These are phyloP conservation scores for Tillandsia leiboldiana DNA, from an alignment of 176 grass and related monocot genomes.

Conservation along the genomic window DNA sequence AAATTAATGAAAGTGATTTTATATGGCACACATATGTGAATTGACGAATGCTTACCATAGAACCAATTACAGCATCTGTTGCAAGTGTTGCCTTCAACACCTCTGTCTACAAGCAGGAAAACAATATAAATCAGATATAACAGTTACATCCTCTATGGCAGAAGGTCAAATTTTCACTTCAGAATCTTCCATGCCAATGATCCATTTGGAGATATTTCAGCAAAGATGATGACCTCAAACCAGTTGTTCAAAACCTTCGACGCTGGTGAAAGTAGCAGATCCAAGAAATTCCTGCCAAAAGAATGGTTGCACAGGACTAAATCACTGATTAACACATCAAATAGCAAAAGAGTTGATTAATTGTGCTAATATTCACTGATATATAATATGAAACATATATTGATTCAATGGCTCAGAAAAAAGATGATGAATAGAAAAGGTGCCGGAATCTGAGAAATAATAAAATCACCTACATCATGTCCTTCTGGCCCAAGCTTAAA, in stretches of 20 bases:
- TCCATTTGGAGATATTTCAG: neutral
- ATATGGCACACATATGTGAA: too few relatives aligned
- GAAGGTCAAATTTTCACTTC: too few relatives aligned
- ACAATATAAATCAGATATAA: neutral
- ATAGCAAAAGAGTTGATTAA: neutral
- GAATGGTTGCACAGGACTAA: neutral
- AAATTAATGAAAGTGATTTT: too few relatives aligned
- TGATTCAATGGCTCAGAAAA: neutral
- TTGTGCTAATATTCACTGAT: neutral
- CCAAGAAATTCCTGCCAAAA: constrained; percentile 65
- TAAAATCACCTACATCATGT: constrained; percentile 72
- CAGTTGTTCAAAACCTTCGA: constrained; percentile 90
- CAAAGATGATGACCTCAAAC: constrained; percentile 61
- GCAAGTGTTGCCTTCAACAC: constrained; percentile 84
- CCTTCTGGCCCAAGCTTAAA: constrained; percentile 55
- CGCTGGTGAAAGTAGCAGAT: constrained; percentile 77
- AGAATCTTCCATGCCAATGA: too few relatives aligned
- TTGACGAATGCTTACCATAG: constrained; percentile 44
- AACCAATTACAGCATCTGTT: constrained; percentile 85
- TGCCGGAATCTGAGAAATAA: neutral
- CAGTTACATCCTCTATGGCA: too few relatives aligned
- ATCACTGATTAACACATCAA: neutral
- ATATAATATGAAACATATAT: neutral
- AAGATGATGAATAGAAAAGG: neutral
- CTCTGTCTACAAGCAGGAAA: constrained; percentile 44